Evolutionary conservation across 208 protist genomes (phyloP), one percentile per base, ranked within the genome.

Genomic region (Leishmania gerbilli): DNA sequence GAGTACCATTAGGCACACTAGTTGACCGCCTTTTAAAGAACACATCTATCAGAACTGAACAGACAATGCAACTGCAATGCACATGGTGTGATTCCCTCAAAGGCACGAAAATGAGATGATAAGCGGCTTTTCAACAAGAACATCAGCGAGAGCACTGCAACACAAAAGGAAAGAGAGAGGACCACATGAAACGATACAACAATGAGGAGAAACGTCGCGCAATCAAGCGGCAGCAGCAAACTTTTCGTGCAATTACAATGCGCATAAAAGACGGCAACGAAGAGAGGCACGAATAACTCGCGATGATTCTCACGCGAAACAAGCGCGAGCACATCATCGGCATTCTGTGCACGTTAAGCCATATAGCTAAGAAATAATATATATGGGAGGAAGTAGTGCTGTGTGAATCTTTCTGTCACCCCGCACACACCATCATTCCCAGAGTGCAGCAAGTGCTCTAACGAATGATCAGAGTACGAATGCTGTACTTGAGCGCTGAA

Each of bases 401-500:
- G 1, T 11, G 27, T 3, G 19, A 27, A 8, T 53, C 19, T 55
- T 34, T 49, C 45, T 34, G 24, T 53, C 21, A 53, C 0, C 40
- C 40, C 21, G 42, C 11, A 21, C 11, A 49, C 27, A 55, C 42
- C 42, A 47, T 53, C 45, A 5, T 24, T 17, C 27, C 1, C 1
- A 2, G 49, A 51, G 7, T 31, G 7, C 0, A 19, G 9, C 24
- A 8, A 74, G n/a, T 37, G 3, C 9, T 21, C 74, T 55, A 84
- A 5, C 84, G 72, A 75, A 94, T 94, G 34, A 95, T 89, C 34
- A 92, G 74, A 3, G 89, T 92, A 0, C 89, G 82, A 56, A 95
- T 86, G 80, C 92, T 94, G 76, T 55, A 84, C 5, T 90, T 82
- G 0, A 94, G 83, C 3, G 83, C 81, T 11, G 89, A 83, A 62